A percentile compares a stretch with the other conserved stretches of the same genome.
Evolutionary conservation across 495 filamentous ascomycete genomes (phyloP).

Genomic region (Penicillium cinerascens): DNA sequence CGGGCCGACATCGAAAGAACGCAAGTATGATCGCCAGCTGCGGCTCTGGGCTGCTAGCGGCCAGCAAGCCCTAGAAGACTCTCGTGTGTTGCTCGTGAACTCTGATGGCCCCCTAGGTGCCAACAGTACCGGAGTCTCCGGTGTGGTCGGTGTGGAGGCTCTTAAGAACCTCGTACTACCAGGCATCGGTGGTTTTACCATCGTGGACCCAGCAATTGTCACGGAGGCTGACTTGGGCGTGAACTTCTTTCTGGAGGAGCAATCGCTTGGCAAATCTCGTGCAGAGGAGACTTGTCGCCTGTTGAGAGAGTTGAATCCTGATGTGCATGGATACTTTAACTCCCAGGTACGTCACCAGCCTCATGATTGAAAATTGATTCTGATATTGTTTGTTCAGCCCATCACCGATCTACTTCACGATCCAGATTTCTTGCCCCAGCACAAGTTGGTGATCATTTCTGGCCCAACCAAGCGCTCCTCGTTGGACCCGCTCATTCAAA

Average conservation of each 20-base stretch:
- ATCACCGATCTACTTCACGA: constrained; percentile 38
- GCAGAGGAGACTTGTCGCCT: constrained; percentile 72
- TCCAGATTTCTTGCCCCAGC: constrained; percentile 48
- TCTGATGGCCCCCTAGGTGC: constrained; percentile 48
- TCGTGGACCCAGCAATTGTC: constrained; percentile 77
- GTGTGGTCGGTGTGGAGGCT: constrained; percentile 83
- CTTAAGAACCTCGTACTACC: constrained; percentile 96
- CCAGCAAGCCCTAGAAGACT: constrained; percentile 83
- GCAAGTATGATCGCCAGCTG: constrained; percentile 93
- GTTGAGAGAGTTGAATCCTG: constrained; percentile 90
- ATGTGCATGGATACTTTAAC: constrained; percentile 68
- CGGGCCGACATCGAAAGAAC: constrained; percentile 79
- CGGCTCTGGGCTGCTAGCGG: constrained; percentile 93
- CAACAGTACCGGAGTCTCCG: constrained; percentile 52
- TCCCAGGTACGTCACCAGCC: constrained; percentile 35
- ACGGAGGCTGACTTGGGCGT: constrained; percentile 82
- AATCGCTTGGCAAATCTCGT: constrained; percentile 72
- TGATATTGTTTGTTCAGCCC: constrained; percentile 26
- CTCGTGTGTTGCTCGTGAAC: constrained; percentile 85
- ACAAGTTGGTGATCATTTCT: constrained; percentile 73
- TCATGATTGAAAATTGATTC: neutral
- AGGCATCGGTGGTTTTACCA: constrained; percentile 90
- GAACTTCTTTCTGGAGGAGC: constrained; percentile 91
- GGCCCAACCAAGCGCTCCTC: constrained; percentile 60
- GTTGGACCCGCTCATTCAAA: constrained; percentile 54